Evolutionary conservation across 2,329 filamentous ascomycete species (phyloP).

Genomic region (Exophiala alcalophila): DNA sequence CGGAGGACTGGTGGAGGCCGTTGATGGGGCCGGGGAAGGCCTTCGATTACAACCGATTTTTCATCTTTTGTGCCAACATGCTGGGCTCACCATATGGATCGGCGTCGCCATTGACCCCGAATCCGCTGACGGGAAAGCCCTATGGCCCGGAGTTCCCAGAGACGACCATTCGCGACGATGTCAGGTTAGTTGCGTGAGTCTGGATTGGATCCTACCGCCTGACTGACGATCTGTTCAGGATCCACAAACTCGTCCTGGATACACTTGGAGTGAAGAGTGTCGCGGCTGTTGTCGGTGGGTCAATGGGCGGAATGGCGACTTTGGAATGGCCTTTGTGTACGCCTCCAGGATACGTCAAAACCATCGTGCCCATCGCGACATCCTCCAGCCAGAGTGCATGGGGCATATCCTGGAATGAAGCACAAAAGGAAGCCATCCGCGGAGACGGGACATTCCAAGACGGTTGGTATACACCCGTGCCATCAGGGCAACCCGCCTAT

Average conservation of each 20-base stretch:
- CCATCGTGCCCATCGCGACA: slow-evolving; percentile 56
- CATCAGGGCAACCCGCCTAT: slow-evolving; percentile 74
- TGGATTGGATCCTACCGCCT: too few species aligned
- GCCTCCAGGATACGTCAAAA: slow-evolving; percentile 60
- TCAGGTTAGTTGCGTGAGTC: too few species aligned
- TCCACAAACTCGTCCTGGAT: slow-evolving; percentile 55
- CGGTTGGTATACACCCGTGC: slow-evolving; percentile 76
- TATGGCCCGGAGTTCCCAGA: slow-evolving; percentile 96
- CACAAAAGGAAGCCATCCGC: slow-evolving; percentile 70
- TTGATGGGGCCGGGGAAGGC: slow-evolving; percentile 51
- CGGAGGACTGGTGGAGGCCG: slow-evolving; percentile 56
- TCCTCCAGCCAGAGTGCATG: slow-evolving; percentile 55
- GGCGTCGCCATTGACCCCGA: slow-evolving; percentile 61
- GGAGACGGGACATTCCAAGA: slow-evolving; percentile 97
- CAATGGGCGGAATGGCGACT: slow-evolving; percentile 57
- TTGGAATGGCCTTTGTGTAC: slow-evolving; percentile 66
- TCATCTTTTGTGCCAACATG: slow-evolving; percentile 53
- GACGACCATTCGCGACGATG: slow-evolving; percentile 91
- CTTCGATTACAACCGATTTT: slow-evolving; percentile 53
- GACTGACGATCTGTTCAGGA: too few species aligned
- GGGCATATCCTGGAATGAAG: slow-evolving; percentile 58
- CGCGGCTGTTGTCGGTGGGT: slow-evolving; percentile 54
- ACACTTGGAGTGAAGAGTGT: slow-evolving; percentile 52
- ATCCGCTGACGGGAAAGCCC: slow-evolving; percentile 49
- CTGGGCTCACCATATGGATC: slow-evolving; percentile 55